Base-by-base conservation (phyloP, 139 green algal species). In the Tetradesmus lagerheimii region DNA sequence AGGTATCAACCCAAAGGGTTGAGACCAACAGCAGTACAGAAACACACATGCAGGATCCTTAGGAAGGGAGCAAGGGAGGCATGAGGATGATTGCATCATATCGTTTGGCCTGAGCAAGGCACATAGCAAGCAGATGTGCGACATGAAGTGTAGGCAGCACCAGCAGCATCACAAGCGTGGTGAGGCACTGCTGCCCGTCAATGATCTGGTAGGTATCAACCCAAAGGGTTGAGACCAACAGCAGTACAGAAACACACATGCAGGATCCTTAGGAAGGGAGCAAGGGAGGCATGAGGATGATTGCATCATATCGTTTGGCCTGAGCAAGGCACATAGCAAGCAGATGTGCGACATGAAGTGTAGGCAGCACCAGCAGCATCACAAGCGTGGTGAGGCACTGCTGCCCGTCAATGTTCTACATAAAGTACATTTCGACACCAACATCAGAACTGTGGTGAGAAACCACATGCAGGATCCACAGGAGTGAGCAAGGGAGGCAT, bases 391-490 rank as follows among this genome's bases (percentile, higher is more conserved):
- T 95, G 57, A 96, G 88, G 1, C 94, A 92, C 92, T 96, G 94
- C 92, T 96, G 94, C 0, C 94, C 94, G 78, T 96, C 94, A 45
- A 96, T 95, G n/a, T 95, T 84, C 92, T 96, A 90, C n/a, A n/a
- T n/a, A n/a, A n/a, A n/a, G 27, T 57, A 18, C 53, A 66, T 14
- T n/a, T n/a, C n/a, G n/a, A n/a, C n/a, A n/a, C n/a, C n/a, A 14
- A 66, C 16, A 16, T 16, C 14, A 66, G 53, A 16, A n/a, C n/a
- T n/a, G n/a, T n/a, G n/a, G n/a, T 16, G 53, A 27, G 45, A 9
- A 57, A 12, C 11, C 11, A 57, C 45, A 57, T 12, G 45, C 45
- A 57, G 45, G 45, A 25, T 37, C 18, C 29, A n/a, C 14, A 37
- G 14, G 11, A 25, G 71, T 25, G 29, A 79, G 18, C 25, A 25